Evolutionary conservation across 176 grass and related monocot genomes (phyloP).

Genomic region (Saccharum spontaneum): DNA sequence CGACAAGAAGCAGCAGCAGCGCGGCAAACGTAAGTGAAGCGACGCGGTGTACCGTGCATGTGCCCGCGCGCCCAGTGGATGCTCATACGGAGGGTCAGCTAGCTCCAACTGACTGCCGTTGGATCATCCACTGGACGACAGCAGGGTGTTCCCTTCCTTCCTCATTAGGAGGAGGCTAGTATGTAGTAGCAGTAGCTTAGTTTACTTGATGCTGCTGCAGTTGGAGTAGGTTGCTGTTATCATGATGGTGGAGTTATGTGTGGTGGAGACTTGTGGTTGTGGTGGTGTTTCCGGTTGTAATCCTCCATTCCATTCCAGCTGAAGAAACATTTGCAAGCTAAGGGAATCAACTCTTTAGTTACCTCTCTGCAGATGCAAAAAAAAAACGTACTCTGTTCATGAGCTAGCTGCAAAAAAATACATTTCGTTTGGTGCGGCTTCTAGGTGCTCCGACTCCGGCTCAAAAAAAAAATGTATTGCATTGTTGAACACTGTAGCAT

Average conservation of each 20-base stretch:
- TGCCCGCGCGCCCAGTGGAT: conserved; percentile 49
- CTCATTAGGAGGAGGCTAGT: conserved; percentile 12
- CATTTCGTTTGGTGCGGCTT: no score
- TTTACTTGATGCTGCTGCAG: background rate
- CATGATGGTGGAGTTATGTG: background rate
- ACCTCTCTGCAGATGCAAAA: no score
- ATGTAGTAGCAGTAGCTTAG: background rate
- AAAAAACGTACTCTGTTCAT: background rate
- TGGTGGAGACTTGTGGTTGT: background rate
- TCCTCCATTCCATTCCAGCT: background rate
- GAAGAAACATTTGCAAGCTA: conserved; percentile 18
- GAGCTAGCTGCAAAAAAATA: no score
- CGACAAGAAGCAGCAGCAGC: conserved; percentile 27
- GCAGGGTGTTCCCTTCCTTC: background rate
- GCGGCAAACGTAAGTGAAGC: conserved; percentile 52
- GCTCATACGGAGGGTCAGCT: conserved; percentile 53
- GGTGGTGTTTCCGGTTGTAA: conserved; percentile 6
- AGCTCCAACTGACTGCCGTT: conserved; percentile 47
- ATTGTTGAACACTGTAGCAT: no score
- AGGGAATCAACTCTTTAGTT: background rate
- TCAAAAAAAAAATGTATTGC: no score
- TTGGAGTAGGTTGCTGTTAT: conserved; percentile 9
- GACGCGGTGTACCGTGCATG: background rate
- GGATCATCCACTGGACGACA: conserved; percentile 60
- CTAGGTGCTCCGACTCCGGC: no score